phyloP scores from a whole-genome alignment of 495 filamentous ascomycete species.

The Sporormia fimetaria region DNA sequence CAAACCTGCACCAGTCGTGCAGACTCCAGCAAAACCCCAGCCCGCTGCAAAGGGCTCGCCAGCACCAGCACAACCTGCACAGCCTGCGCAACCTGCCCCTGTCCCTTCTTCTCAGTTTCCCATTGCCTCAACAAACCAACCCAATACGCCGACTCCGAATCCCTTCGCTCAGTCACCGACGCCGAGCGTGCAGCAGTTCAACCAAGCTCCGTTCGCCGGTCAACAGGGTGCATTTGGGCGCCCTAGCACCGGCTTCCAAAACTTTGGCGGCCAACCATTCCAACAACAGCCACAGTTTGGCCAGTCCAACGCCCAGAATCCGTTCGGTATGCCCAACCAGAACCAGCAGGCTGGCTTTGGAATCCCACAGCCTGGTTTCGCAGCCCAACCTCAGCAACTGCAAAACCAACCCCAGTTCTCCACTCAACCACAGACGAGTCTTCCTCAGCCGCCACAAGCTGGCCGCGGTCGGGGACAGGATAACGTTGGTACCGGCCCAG shows the following conservation, averaged over 20 bases:
- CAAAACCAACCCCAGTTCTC: slow-evolving; percentile 10
- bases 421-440: slow-evolving; percentile 14
- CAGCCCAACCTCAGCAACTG: not conserved
- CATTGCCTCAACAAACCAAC: slow-evolving; percentile 2
- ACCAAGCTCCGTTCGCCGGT: too few relatives aligned
- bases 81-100: not conserved
- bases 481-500: slow-evolving; percentile 26
- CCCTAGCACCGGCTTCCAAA: not conserved
- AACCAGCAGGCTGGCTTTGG: not conserved
- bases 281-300: not conserved
- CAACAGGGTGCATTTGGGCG: slow-evolving; percentile 5
- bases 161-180: too few relatives aligned
- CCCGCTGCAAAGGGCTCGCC: slow-evolving; percentile 1
- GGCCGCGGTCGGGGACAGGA: slow-evolving; percentile 4
- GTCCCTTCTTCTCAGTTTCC: not conserved
- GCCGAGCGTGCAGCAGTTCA: too few relatives aligned
- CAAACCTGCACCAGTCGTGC: slow-evolving; percentile 20
- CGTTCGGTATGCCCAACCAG: not conserved
- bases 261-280: slow-evolving; percentile 1
- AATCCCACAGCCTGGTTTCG: slow-evolving; percentile 17
- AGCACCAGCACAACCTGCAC: not conserved
- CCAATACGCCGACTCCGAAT: not conserved
- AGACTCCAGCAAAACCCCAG: not conserved
- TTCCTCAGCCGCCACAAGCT: slow-evolving; percentile 6
- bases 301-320: not conserved